Percentiles rank a stretch among this genome's conserved stretches.
These are phyloP conservation scores for Cyclostephanos invisitatus DNA, from an alignment of 108 stramenopile species.

Conservation along the genomic window DNA sequence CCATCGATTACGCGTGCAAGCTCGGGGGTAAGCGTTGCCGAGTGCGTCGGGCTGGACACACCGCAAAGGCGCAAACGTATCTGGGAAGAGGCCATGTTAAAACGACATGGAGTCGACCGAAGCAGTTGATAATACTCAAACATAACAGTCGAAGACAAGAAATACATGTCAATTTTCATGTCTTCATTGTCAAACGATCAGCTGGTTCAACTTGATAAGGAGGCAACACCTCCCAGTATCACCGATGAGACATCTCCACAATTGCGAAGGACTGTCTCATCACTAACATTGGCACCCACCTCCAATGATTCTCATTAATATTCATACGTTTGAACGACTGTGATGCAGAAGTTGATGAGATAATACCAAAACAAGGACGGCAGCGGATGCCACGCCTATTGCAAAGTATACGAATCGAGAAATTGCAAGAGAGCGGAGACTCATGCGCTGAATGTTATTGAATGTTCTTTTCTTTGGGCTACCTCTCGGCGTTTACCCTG, in stretches of 20 bases:
- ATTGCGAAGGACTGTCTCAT: constrained; percentile 17
- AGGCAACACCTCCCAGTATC: background rate
- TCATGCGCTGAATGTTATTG: too few relatives aligned
- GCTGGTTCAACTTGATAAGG: constrained; percentile 4
- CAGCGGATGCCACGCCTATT: background rate
- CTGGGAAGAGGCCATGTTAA: background rate
- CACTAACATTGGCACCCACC: constrained; percentile 21
- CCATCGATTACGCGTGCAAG: background rate
- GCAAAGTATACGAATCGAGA: background rate
- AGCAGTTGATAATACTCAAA: constrained; percentile 13
- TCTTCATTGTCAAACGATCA: constrained; percentile 21
- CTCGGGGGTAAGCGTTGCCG: background rate
- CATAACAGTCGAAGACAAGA: constrained; percentile 1
- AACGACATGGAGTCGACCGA: background rate
- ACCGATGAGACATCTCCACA: constrained; percentile 7
- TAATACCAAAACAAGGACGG: background rate
- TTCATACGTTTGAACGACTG: constrained; percentile 13
- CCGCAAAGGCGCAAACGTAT: constrained; percentile 13
- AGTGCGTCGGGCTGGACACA: background rate
- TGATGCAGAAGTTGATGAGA: background rate
- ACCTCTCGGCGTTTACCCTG: too few relatives aligned
- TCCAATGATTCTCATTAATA: constrained; percentile 18
- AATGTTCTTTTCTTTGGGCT: too few relatives aligned
- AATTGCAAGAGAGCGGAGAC: background rate
- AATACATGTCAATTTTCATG: background rate